Evolutionary conservation across 345 rosid genomes (phyloP).

Genomic region (Brassica rapa): DNA sequence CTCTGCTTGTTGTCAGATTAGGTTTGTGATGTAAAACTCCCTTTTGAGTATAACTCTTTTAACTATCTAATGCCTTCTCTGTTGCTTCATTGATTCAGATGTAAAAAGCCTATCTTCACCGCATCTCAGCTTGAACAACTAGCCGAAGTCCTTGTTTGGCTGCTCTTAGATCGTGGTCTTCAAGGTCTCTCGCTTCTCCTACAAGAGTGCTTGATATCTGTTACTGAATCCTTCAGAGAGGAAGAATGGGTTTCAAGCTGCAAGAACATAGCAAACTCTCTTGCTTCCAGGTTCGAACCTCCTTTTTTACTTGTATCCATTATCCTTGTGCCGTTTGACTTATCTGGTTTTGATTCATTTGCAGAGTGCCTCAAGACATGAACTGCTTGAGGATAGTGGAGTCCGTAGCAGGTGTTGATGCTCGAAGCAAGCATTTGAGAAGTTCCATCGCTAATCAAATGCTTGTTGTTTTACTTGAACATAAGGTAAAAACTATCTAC

Average conservation of each 20-base stretch:
- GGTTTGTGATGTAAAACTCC: slow-evolving; percentile 48
- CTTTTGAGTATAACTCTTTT: neutral
- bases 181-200: slow-evolving; percentile 60
- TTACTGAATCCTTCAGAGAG: slow-evolving; percentile 62
- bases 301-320: neutral
- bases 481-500: slow-evolving; percentile 52
- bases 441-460: slow-evolving; percentile 61
- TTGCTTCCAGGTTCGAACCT: slow-evolving; percentile 63
- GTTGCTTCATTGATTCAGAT: slow-evolving; percentile 44
- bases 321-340: neutral
- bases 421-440: slow-evolving; percentile 64
- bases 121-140: slow-evolving; percentile 65
- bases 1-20: slow-evolving; percentile 56
- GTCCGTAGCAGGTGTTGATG: slow-evolving; percentile 58
- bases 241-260: slow-evolving; percentile 74
- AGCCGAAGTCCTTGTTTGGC: slow-evolving; percentile 47
- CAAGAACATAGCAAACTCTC: slow-evolving; percentile 58
- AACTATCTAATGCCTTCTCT: neutral
- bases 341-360: slow-evolving; percentile 29
- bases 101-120: slow-evolving; percentile 45
- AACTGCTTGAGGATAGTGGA: slow-evolving; percentile 77
- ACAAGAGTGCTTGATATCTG: slow-evolving; percentile 52
- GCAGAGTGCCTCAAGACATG: slow-evolving; percentile 73
- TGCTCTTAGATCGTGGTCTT: slow-evolving; percentile 66
- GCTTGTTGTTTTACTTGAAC: slow-evolving; percentile 54